Percentiles rank a stretch among this genome's conserved stretches.
phyloP scores from a whole-genome alignment of 2,329 filamentous ascomycete species.

The Gnomoniopsis smithogilvyi region DNA sequence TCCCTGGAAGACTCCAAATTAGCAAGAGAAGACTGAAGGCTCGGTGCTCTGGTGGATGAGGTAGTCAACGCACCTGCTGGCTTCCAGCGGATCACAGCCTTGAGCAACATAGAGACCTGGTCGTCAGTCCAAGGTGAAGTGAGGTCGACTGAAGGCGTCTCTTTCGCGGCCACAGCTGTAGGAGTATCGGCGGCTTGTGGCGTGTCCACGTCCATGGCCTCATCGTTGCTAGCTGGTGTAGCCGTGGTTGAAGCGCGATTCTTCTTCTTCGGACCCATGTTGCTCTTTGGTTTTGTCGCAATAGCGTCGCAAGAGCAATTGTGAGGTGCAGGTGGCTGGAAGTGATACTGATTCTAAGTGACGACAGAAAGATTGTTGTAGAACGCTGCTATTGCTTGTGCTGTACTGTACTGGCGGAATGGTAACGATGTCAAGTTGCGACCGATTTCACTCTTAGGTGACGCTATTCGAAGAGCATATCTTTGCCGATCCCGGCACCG shows the following conservation, averaged over 20 bases:
- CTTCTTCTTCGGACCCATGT: conserved; percentile 63
- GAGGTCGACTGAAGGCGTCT: conserved; percentile 37
- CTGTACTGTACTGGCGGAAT: neutral
- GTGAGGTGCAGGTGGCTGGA: neutral
- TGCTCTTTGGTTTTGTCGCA: conserved; percentile 1
- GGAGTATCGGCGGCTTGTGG: conserved; percentile 51
- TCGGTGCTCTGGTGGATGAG: neutral
- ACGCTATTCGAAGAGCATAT: neutral
- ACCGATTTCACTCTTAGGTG: neutral
- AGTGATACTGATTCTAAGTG: neutral
- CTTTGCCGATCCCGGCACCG: neutral
- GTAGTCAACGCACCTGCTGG: conserved; percentile 66
- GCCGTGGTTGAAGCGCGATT: conserved; percentile 51
- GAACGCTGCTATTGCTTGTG: neutral
- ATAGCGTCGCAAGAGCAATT: neutral
- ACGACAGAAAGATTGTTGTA: neutral
- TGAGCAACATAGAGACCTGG: conserved; percentile 89
- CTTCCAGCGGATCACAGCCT: conserved; percentile 91
- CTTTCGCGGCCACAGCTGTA: conserved; percentile 36
- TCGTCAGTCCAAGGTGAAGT: conserved; percentile 91
- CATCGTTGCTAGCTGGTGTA: conserved; percentile 50
- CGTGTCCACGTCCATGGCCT: conserved; percentile 59
- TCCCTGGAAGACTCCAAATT: conserved; percentile 48
- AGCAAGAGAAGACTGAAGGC: conserved; percentile 3
- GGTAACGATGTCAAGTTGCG: neutral